These are phyloP conservation scores for Clarireedia monteithiana DNA, from an alignment of 2,329 filamentous ascomycete genomes.

Conservation along the genomic window DNA sequence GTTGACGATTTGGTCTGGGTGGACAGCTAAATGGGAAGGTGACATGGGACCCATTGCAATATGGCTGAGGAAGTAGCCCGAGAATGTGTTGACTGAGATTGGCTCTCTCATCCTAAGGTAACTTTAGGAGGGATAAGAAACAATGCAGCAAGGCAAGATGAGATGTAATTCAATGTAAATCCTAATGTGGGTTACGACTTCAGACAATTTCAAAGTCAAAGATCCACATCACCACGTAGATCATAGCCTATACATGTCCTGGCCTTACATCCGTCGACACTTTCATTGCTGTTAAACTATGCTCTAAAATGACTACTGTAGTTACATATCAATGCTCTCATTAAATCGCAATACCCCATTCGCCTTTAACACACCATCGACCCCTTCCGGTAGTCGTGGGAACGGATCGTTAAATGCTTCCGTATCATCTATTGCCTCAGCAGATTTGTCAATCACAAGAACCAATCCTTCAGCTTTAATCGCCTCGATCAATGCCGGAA, in stretches of 20 bases:
- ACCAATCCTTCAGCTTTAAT: conserved; percentile 93
- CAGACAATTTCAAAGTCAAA: too few relatives aligned
- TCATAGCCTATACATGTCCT: too few relatives aligned
- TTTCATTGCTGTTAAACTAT: not conserved
- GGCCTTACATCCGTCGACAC: not conserved
- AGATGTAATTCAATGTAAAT: too few relatives aligned
- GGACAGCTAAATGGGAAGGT: not conserved
- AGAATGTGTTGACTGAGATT: too few relatives aligned
- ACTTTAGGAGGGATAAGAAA: too few relatives aligned
- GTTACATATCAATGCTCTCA: conserved; percentile 71
- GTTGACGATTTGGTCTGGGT: not conserved
- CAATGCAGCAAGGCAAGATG: too few relatives aligned
- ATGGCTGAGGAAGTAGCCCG: too few relatives aligned
- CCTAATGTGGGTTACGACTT: too few relatives aligned
- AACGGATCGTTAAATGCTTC: conserved; percentile 40
- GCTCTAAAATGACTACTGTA: not conserved
- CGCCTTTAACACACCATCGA: conserved; percentile 78
- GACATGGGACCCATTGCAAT: too few relatives aligned
- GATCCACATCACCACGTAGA: too few relatives aligned
- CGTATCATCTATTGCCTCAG: conserved; percentile 30
- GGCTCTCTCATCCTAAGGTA: too few relatives aligned
- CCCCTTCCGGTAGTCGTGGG: conserved; percentile 63
- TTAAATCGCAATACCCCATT: conserved; percentile 90
- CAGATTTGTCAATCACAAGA: conserved; percentile 79
- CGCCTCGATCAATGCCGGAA: conserved; percentile 82